Evolutionary conservation across 805 yeast species (phyloP), one percentile per base, ranked within the genome.

Genomic region (Teunomyces funiuensis): DNA sequence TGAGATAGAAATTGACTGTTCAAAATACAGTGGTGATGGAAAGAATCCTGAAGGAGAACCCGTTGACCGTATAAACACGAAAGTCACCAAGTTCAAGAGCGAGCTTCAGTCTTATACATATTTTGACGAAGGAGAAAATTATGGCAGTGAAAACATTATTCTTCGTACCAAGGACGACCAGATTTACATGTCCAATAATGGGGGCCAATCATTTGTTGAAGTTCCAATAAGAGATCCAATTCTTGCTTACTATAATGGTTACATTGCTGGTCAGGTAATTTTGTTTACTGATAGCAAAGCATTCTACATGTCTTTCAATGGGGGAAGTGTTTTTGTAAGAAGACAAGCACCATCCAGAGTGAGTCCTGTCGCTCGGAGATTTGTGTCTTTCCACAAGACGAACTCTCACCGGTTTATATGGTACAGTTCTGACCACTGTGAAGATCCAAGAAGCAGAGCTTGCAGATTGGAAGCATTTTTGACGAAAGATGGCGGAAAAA

Each of bases 171-270:
- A 64, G 18, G 66, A 71, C 9, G 69, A 76, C 34, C 65, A 67
- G 4, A 74, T 81, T 2, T 83, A 68, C 51, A 74, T 87, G 6
- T 85, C 97, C 0, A 83, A 76, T 51, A 82, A 88, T 57, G 85
- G 85, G 29, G 91, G 91, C 10, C 53, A 61, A 3, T 53, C 57
- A 1, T 78, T 85, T 64, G 60, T 59, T 18, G 57, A 55, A 37
- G 59, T 78, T 15, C 65, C 69, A 2, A 47, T 31, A 5, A 71
- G 52, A 6, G 66, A 77, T 13, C 68, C 67, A 11, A 69, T 85
- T 37, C 45, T 73, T 5, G 77, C 76, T n/a, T 69, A 84, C n/a
- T 66, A 68, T 29, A 77, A 79, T 31, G 89, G 93, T 46, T 75
- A 73, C 46, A 69, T 71, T 47, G 73, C 79, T 2, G 80, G 85